Percentiles rank a stretch among this genome's conserved stretches.
phyloP scores from a whole-genome alignment of 1,284 basidiomycete species.

The Ceratorhiza oryzae-sativae region DNA sequence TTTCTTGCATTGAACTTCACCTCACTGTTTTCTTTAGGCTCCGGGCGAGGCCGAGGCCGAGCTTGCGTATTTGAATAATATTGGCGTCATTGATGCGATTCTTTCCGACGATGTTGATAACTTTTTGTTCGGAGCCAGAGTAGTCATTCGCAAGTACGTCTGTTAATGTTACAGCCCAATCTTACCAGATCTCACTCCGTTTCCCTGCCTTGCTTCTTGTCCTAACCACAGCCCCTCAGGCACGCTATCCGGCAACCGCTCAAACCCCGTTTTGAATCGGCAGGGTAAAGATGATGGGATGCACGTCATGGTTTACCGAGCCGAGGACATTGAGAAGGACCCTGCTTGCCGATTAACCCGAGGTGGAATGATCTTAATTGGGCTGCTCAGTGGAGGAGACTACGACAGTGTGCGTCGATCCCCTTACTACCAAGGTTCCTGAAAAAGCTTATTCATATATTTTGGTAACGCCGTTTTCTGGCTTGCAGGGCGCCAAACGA shows the following conservation, averaged over 20 bases:
- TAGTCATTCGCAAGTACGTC: constrained; percentile 77
- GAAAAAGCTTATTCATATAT: no score
- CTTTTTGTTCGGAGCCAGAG: constrained; percentile 85
- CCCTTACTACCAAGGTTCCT: background rate
- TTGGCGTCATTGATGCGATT: constrained; percentile 86
- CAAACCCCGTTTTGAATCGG: constrained; percentile 65
- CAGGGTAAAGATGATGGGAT: constrained; percentile 76
- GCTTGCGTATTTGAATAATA: constrained; percentile 82
- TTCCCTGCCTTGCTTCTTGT: background rate
- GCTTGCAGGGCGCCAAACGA: constrained; percentile 40
- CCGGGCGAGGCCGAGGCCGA: constrained; percentile 98
- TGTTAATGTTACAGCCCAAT: background rate
- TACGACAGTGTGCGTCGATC: constrained; percentile 68
- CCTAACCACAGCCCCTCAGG: constrained; percentile 65
- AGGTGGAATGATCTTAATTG: constrained; percentile 84
- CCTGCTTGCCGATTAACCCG: constrained; percentile 67
- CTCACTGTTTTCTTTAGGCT: constrained; percentile 59
- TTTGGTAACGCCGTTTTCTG: background rate
- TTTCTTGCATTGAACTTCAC: background rate
- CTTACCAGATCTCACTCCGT: background rate
- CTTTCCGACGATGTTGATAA: constrained; percentile 94
- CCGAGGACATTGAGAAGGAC: constrained; percentile 61
- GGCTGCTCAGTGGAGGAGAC: constrained; percentile 88
- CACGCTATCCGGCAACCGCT: constrained; percentile 71
- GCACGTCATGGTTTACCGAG: constrained; percentile 71